Conservation (phyloP, 2,329 filamentous ascomycete species). For the Fusarium sambucinum region DNA sequence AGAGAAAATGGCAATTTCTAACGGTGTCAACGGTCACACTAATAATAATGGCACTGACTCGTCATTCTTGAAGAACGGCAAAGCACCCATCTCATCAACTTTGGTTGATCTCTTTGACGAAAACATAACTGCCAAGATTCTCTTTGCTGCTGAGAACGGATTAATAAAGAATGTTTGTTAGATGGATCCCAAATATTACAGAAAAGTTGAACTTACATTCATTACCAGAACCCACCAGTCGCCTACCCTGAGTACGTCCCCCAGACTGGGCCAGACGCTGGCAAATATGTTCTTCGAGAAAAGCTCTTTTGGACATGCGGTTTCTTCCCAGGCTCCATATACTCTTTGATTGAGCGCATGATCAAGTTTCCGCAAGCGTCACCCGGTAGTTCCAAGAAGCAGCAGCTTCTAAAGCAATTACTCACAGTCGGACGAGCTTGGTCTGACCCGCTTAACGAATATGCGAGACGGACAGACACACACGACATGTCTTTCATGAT, state of each 20-base stretch:
- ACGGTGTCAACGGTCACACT: constrained; percentile 1
- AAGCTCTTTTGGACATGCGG: constrained; percentile 54
- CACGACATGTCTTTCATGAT: constrained; percentile 69
- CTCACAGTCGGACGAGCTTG: constrained; percentile 47
- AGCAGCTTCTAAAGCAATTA: constrained; percentile 42
- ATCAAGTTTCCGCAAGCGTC: constrained; percentile 49
- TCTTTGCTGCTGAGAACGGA: constrained; percentile 25
- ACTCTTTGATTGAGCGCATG: constrained; percentile 51
- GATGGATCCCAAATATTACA: fast-evolving
- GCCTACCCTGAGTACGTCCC: constrained; percentile 44
- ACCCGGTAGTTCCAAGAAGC: constrained; percentile 16
- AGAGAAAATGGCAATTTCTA: constrained; percentile 6
- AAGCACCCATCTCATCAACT: background rate
- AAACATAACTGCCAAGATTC: constrained; percentile 39
- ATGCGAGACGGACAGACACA: constrained; percentile 59
- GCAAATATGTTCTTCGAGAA: constrained; percentile 40
- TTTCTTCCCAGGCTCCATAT: constrained; percentile 56
- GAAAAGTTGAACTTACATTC: background rate
- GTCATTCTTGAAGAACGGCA: background rate
- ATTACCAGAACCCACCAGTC: constrained; percentile 28
- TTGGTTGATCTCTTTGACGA: constrained; percentile 36
- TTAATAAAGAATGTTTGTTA: constrained; percentile 36
- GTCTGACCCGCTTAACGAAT: constrained; percentile 52
- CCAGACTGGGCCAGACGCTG: constrained; percentile 29
- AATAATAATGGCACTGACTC: constrained; percentile 12